Conservation (phyloP, 1,139 yeast species). For the Saccharomyces hybrid region DNA sequence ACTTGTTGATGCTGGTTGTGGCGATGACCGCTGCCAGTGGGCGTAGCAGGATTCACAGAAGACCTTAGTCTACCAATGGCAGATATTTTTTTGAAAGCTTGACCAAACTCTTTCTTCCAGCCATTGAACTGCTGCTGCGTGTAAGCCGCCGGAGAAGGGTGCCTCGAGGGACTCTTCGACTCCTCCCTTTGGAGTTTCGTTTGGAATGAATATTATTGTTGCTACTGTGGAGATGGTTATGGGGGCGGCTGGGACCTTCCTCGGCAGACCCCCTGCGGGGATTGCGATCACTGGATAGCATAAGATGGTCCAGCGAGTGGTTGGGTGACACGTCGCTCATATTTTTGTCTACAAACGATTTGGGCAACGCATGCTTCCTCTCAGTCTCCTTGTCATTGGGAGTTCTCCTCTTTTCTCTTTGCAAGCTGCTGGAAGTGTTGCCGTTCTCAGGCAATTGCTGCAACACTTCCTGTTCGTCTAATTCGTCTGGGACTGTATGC, state of each 20-base stretch:
- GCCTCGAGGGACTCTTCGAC: slow-evolving; percentile 9
- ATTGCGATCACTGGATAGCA: background rate
- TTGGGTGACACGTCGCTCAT: background rate
- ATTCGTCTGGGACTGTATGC: background rate
- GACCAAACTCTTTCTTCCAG: slow-evolving; percentile 29
- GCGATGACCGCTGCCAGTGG: slow-evolving; percentile 2
- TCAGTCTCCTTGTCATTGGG: background rate
- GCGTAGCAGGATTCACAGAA: slow-evolving; percentile 2
- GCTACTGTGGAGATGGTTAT: background rate
- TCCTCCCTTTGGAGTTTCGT: background rate
- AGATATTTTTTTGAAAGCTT: slow-evolving; percentile 25
- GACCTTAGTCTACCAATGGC: slow-evolving; percentile 22
- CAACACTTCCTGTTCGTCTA: background rate
- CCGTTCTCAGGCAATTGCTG: background rate
- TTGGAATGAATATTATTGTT: background rate
- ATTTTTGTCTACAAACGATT: background rate
- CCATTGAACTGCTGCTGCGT: slow-evolving; percentile 13
- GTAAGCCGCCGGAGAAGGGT: slow-evolving; percentile 6
- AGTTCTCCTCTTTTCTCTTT: background rate
- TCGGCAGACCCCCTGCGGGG: background rate
- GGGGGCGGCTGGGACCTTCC: background rate
- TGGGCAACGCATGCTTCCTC: background rate
- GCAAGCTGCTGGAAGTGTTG: background rate
- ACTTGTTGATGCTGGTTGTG: slow-evolving; percentile 4
- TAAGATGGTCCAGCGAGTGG: background rate